Evolutionary conservation across 2,329 filamentous ascomycete genomes (phyloP), one percentile per base, ranked within the genome.

Genomic region (Ophiostoma pallidulum): DNA sequence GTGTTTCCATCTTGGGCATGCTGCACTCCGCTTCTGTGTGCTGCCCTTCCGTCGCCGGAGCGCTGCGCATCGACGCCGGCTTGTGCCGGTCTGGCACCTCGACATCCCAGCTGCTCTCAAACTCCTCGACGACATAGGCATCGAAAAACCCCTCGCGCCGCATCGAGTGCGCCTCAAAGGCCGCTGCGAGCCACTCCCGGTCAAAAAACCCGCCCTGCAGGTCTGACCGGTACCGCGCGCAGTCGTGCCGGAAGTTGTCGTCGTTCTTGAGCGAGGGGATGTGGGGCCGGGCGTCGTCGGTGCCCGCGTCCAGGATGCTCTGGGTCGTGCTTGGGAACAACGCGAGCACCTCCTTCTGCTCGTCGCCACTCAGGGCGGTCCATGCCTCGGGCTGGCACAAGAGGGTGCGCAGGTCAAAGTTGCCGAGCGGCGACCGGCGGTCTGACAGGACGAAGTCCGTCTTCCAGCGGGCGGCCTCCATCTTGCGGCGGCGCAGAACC

Each of bases 61-160:
- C 40, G 22, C 24, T 28, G 24, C 41, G 36, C 37, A 43, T 41
- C n/a, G 45, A 36, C 8, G 28, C 32, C 19, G 57, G 53, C 50
- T 56, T 60, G 50, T 63, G 53, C 28, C 58, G 60, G 13, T 57
- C 57, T 0, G 69, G 69, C 41, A 74, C 53, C 45, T 65, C 54
- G 8, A 68, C 62, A 0, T 59, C 65, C 74, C 75, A 79, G 22
- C 70, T 68, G 3, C 65, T 58, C 55, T 69, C 63, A 48, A 78
- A 73, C 45, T 67, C 67, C 3, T 60, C 55, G 9, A 64, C 59
- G 26, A 75, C 60, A 44, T 66, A 70, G 4, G 68, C 66, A 49
- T 77, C 68, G 51, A 75, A 79, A 2, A 71, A 63, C 4, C 76
- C 76, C 1, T 62, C 57, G 43, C 62, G 64, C 47, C 74, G 70